phyloP scores from a whole-genome alignment of 768 basidiomycete genomes.

The Mycena sanguinolenta region DNA sequence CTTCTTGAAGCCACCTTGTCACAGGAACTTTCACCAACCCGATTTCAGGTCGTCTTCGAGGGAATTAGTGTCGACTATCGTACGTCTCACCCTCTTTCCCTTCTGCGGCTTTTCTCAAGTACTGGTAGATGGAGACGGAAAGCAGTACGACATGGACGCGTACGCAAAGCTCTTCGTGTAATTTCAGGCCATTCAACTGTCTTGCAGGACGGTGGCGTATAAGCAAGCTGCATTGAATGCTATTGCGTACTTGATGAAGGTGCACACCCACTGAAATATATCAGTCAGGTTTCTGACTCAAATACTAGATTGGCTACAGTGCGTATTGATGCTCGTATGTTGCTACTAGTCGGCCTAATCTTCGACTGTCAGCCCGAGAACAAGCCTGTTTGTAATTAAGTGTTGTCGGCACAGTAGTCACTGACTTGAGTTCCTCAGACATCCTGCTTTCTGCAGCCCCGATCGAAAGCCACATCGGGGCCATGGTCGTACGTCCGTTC shows the following conservation, averaged over 20 bases:
- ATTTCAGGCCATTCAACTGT: neutral
- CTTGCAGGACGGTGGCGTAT: conserved; percentile 76
- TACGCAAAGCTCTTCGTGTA: conserved; percentile 45
- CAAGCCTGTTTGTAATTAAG: conserved; percentile 71
- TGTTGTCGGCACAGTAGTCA: neutral
- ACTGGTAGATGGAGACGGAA: conserved; percentile 73
- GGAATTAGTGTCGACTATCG: conserved; percentile 81
- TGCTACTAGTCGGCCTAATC: neutral
- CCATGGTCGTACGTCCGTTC: conserved; percentile 67
- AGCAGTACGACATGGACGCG: conserved; percentile 85
- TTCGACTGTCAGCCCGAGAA: conserved; percentile 67
- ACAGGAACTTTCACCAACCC: neutral
- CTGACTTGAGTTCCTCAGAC: conserved; percentile 53
- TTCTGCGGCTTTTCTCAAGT: neutral
- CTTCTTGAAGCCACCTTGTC: neutral
- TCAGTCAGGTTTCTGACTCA: conserved; percentile 7
- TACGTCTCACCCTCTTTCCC: conserved; percentile 45
- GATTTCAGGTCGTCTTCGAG: conserved; percentile 75
- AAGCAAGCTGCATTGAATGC: conserved; percentile 85
- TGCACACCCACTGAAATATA: conserved; percentile 35
- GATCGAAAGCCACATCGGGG: conserved; percentile 78
- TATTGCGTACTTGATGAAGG: conserved; percentile 80
- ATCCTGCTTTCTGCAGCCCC: conserved; percentile 79
- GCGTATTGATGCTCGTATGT: conserved; percentile 42
- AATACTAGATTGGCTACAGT: conserved; percentile 78